phyloP scores from a whole-genome alignment of 495 filamentous ascomycete species.

The Paragyromitra xinjiangensis region DNA sequence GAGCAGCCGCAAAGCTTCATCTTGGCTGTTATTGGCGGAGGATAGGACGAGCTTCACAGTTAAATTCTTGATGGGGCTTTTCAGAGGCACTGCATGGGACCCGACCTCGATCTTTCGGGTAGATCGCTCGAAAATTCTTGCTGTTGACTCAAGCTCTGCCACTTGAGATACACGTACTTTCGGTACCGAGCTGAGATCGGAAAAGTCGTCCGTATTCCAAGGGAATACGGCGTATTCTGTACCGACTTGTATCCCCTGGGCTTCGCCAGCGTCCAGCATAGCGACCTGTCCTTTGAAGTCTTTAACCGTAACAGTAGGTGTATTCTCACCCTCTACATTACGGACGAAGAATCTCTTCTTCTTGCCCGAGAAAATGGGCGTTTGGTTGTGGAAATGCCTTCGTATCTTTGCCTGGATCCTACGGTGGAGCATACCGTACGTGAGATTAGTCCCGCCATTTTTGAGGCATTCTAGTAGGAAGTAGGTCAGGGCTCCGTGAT shows the following conservation, averaged over 20 bases:
- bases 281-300: background rate
- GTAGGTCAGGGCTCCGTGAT: background rate
- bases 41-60: no score
- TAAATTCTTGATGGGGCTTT: no score
- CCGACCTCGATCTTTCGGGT: no score
- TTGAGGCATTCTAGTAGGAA: background rate
- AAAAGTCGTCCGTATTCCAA: background rate
- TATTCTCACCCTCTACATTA: background rate
- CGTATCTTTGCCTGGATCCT: background rate
- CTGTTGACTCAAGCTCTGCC: background rate
- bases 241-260: background rate
- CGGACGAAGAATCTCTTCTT: background rate
- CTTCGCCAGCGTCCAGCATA: background rate
- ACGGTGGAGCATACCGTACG: background rate
- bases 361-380: conserved; percentile 1
- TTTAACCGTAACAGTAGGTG: background rate
- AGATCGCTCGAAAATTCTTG: background rate
- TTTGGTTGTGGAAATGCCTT: background rate
- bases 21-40: no score
- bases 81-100: no score
- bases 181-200: background rate
- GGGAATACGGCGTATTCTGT: conserved; percentile 7
- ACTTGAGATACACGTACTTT: background rate
- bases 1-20: no score
- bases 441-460: background rate